phyloP scores from a whole-genome alignment of 2,329 filamentous ascomycete species.

The Falciphora oryzae region DNA sequence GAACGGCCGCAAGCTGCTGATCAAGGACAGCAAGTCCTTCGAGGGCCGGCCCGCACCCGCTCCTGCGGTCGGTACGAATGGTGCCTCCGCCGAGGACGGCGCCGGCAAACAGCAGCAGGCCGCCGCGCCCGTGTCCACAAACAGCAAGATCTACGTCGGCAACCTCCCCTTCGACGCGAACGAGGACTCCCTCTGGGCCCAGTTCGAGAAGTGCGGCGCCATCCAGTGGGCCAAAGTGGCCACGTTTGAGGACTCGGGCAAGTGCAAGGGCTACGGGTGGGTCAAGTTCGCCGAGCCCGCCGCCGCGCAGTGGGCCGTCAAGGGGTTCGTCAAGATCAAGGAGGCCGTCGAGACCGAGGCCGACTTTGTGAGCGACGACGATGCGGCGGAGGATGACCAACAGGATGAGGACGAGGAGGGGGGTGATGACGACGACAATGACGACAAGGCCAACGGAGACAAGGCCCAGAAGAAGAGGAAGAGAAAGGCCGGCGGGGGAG shows the following conservation, averaged over 20 bases:
- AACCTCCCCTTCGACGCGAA: conserved; percentile 80
- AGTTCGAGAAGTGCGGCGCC: conserved; percentile 80
- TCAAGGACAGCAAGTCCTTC: conserved; percentile 88
- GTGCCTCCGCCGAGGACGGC: conserved; percentile 24
- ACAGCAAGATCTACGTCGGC: conserved; percentile 77
- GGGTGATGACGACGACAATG: conserved; percentile 23
- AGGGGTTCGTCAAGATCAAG: conserved; percentile 70
- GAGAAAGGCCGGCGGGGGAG: conserved; percentile 16
- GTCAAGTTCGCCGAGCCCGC: conserved; percentile 74
- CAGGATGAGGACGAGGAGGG: conserved; percentile 25
- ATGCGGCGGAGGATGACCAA: conserved; percentile 34
- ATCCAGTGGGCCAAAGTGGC: conserved; percentile 82
- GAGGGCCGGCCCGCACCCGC: conserved; percentile 78
- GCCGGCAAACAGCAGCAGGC: conserved; percentile 25
- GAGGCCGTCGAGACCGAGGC: conserved; percentile 58
- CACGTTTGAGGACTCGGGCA: conserved; percentile 93
- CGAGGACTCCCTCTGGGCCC: conserved; percentile 71
- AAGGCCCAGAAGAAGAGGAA: conserved; percentile 25
- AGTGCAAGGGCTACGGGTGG: conserved; percentile 98
- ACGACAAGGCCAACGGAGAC: conserved; percentile 26
- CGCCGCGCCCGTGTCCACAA: conserved; percentile 29
- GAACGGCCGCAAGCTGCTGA: conserved; percentile 72
- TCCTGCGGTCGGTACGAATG: conserved; percentile 26
- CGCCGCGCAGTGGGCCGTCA: conserved; percentile 69
- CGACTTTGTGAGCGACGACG: conserved; percentile 47